phyloP scores from a whole-genome alignment of 257 asterid species.

The Capsicum baccatum region DNA sequence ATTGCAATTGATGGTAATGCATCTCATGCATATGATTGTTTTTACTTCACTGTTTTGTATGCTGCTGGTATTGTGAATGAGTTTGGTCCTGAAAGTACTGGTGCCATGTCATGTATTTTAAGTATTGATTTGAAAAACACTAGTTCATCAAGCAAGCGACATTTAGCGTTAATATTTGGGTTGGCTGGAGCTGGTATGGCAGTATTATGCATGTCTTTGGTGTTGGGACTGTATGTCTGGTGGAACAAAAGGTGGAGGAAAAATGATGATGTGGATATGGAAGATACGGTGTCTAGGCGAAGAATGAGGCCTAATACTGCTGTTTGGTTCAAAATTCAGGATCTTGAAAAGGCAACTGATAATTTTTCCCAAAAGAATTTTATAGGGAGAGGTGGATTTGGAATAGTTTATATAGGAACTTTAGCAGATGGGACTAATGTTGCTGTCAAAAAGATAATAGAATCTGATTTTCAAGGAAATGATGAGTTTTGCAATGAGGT shows the following conservation, averaged over 20 bases:
- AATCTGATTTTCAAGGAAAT: constrained; percentile 75
- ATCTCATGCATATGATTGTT: constrained; percentile 70
- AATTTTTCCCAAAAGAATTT: constrained; percentile 66
- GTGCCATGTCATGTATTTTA: constrained; percentile 68
- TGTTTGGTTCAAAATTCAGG: constrained; percentile 70
- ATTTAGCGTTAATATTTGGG: constrained; percentile 56
- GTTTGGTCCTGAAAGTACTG: constrained; percentile 73
- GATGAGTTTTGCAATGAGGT: constrained; percentile 90
- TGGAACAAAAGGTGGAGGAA: constrained; percentile 57
- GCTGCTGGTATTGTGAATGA: constrained; percentile 86
- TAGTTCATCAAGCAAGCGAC: constrained; percentile 36
- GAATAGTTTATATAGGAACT: constrained; percentile 76
- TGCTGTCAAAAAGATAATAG: constrained; percentile 77
- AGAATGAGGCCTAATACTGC: constrained; percentile 73
- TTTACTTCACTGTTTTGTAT: constrained; percentile 67
- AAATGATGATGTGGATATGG: constrained; percentile 42
- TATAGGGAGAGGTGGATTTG: constrained; percentile 88
- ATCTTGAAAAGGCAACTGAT: constrained; percentile 77
- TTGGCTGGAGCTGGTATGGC: constrained; percentile 65
- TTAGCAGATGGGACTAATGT: constrained; percentile 71
- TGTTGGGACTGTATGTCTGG: constrained; percentile 64
- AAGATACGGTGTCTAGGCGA: constrained; percentile 50
- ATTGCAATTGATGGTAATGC: constrained; percentile 73
- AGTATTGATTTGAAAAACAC: constrained; percentile 51
- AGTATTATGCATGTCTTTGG: constrained; percentile 41